Evolutionary conservation across 2,329 filamentous ascomycete species (phyloP), one percentile per base, ranked within the genome.

Genomic region (Rhynchosporium agropyri): DNA sequence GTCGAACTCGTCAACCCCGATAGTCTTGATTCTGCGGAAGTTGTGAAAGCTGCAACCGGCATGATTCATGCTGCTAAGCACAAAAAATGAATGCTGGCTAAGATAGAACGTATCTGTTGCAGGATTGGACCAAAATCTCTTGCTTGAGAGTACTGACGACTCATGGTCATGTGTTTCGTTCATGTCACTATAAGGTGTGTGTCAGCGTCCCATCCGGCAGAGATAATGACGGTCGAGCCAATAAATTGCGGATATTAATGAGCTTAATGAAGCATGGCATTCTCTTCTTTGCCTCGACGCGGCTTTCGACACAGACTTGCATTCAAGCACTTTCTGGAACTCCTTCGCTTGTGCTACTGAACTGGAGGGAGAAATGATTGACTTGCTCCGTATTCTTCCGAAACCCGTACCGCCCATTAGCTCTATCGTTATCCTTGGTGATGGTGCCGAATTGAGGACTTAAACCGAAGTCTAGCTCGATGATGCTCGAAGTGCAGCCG

Each of bases 81-180:
- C 12, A 7, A 45, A 45, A 45, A n/a, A 3, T 6, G 42, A 15
- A 6, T 6, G 12, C 6, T 15, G 8, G 42, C n/a, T 15, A n/a
- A 45, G 6, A 15, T 45, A 45, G 12, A 45, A n/a, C 1, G 15
- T 45, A 45, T 45, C 42, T 4, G 42, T n/a, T 3, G 42, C 42
- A n/a, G 42, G 42, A n/a, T 45, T 45, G 42, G n/a, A 45, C 42
- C 42, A n/a, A n/a, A 45, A 26, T n/a, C n/a, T 45, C 13, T 45
- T 3, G 42, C 42, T 45, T 15, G 5, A 5, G 9, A 36, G 9
- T 36, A 36, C 33, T 36, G 33, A 36, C 2, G 33, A 6, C 33
- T 1, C 33, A 10, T 6, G 33, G 33, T 10, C 9, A 6, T 36
- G 33, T 36, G 33, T 36, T 36, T 20, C 20, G 20, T 1, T 20